Evolutionary conservation across 2,329 filamentous ascomycete genomes (phyloP), one percentile per base, ranked within the genome.

Genomic region (Exophiala spinifera): DNA sequence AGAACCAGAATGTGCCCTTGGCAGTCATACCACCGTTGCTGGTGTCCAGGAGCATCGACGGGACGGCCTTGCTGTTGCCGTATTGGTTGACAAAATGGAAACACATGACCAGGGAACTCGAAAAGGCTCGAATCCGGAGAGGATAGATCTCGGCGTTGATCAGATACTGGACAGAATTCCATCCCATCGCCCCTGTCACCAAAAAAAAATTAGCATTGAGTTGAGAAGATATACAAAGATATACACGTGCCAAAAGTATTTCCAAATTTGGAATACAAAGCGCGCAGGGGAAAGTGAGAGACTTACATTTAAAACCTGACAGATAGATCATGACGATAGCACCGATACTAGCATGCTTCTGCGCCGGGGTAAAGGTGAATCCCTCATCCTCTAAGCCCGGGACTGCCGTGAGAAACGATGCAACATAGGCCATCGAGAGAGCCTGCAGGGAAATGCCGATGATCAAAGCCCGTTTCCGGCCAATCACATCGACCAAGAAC

Each of bases 401-500:
- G 2, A 64, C 61, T 1, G 67, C 56, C 1, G 66, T 66, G 2
- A 81, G 69, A 68, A 78, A 80, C 43, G 79, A 73, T 14, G 76
- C 77, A 68, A 80, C 75, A 65, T 81, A 82, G 2, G 79, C 66
- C 74, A 81, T 79, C n/a, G 75, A 67, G 10, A 80, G n/a, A 1
- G 74, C 65, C 53, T 80, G 77, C 6, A 76, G 67, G 36, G 61
- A 67, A 34, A 80, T 78, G 7, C 78, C 78, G n/a, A 71, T 70
- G 39, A 72, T 68, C 5, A 81, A 69, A 1, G 77, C 70, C 13
- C 76, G 70, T 70, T 90, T 91, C 55, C 88, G 84, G 3, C 88
- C 88, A 60, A 91, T 84, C 50, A 87, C 83, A 63, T 91, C 88
- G 60, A 91, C 87, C 7, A 91, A 79, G 78, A 91, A 89, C 49